Base-by-base conservation (phyloP, 208 protist genomes). In the Leptomonas seymouri region DNA sequence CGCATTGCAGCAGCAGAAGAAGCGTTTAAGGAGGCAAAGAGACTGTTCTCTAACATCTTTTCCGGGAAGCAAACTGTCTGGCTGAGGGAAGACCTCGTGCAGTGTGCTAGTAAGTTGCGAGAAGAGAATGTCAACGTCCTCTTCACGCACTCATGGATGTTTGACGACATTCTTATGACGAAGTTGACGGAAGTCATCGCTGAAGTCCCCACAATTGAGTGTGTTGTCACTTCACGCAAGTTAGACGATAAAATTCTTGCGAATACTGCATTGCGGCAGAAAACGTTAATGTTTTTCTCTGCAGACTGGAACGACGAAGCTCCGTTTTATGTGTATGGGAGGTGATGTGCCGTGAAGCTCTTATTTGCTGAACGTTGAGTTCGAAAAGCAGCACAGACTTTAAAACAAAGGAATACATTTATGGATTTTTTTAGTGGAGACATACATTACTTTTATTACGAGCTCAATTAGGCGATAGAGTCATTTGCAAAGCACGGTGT, bases 131-230 rank as follows among this genome's bases (percentile, higher is more conserved):
- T 95, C 2, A 95, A 82, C 55, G 86, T 89, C 20, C 60, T 95
- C 27, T 93, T 95, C 51, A 83, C 84, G 1, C 87, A 92, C 56
- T 93, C 85, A 7, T 93, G 86, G 84, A 92, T 92, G 86, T 91
- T 95, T 71, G 90, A 95, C 49, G 82, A 95, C 55, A 74, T 80
- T 21, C 71, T 93, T 23, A 95, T 95, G 87, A 65, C 70, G 27
- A 79, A 83, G 28, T 51, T 93, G 21, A 85, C 81, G 0, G 49
- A 84, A 20, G 68, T 93, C n/a, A 60, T 92, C 42, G 57, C 66
- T 2, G 57, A 75, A 57, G 76, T 93, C 1, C 87, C 90, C n/a
- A 73, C 77, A 25, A 64, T 95, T 27, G 42, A 76, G 60, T 93
- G 87, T 73, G 83, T 95, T 12, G 68, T 95, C 34, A 92, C 85